Evolutionary conservation across 768 basidiomycete genomes (phyloP).

Genomic region (Botryobasidium botryosum): DNA sequence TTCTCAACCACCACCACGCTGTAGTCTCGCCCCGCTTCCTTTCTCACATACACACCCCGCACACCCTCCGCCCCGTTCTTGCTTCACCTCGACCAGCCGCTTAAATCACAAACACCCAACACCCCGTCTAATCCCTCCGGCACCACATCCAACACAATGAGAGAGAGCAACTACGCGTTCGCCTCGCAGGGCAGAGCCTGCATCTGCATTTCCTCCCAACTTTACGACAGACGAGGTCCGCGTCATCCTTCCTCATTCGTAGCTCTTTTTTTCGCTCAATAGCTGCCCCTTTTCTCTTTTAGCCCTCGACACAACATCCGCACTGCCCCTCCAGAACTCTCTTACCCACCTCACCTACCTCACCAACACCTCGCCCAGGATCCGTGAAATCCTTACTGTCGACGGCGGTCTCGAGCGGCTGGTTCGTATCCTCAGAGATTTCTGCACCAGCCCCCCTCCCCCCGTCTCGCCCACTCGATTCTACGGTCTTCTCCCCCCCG

Average conservation of each 20-base stretch:
- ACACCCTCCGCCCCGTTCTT: background rate
- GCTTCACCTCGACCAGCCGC: background rate
- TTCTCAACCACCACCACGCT: background rate
- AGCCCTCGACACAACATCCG: constrained; percentile 39
- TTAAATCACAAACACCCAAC: background rate
- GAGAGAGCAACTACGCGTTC: constrained; percentile 90
- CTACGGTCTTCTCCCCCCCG: constrained; percentile 59
- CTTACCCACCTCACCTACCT: constrained; percentile 92
- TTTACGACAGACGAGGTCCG: constrained; percentile 88
- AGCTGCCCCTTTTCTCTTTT: background rate
- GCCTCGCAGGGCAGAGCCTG: constrained; percentile 89
- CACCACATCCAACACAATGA: constrained; percentile 32
- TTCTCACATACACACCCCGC: background rate
- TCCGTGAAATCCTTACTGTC: constrained; percentile 95
- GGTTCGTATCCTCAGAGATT: constrained; percentile 78
- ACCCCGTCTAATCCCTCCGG: background rate
- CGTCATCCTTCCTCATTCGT: constrained; percentile 8
- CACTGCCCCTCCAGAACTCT: constrained; percentile 73
- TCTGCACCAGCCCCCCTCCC: constrained; percentile 66
- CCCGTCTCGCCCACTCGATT: constrained; percentile 61
- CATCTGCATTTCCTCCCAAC: constrained; percentile 83
- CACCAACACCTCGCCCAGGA: constrained; percentile 91
- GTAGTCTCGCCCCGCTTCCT: background rate
- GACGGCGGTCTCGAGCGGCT: constrained; percentile 95
- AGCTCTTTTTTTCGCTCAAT: background rate